A percentile compares a stretch with the other conserved stretches of the same genome.
phyloP scores from a whole-genome alignment of 164 flowering plant genomes.

The Santalum album region DNA sequence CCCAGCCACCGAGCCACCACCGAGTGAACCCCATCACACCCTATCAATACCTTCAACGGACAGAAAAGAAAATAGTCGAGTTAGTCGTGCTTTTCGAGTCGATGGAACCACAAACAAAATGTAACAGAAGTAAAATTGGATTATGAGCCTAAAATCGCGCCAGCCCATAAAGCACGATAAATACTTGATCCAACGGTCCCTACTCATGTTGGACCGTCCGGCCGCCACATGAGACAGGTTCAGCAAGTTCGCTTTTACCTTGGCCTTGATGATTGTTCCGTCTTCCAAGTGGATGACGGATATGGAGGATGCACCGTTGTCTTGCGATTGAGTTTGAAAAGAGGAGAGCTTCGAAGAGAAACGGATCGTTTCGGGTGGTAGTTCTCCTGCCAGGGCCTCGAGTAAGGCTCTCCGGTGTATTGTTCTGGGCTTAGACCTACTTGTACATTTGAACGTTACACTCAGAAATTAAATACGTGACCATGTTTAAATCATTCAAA shows the following conservation, averaged over 20 bases:
- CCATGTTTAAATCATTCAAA: too few relatives aligned
- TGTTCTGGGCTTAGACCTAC: constrained; percentile 5
- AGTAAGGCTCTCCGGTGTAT: constrained; percentile 27
- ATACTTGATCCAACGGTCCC: too few relatives aligned
- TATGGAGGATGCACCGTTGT: constrained; percentile 4
- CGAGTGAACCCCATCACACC: constrained; percentile 60
- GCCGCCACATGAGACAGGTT: too few relatives aligned
- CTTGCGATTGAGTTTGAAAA: constrained; percentile 12
- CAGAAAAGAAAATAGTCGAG: too few relatives aligned
- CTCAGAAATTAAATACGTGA: too few relatives aligned
- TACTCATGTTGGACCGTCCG: too few relatives aligned
- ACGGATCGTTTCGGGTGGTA: constrained; percentile 22
- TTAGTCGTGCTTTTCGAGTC: too few relatives aligned
- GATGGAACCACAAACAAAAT: too few relatives aligned
- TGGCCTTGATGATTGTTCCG: constrained; percentile 23
- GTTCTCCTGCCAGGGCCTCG: constrained; percentile 31
- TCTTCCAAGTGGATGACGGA: constrained; percentile 19
- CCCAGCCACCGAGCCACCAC: constrained; percentile 43
- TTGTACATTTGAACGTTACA: constrained; percentile 1
- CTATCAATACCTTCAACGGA: constrained; percentile 30
- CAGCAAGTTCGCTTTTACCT: constrained; percentile 12
- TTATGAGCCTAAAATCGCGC: too few relatives aligned
- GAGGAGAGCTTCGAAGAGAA: constrained; percentile 28
- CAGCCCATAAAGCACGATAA: too few relatives aligned
- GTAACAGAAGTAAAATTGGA: too few relatives aligned